Conservation (phyloP, 108 stramenopile genomes). For the Bacterosira constricta region DNA sequence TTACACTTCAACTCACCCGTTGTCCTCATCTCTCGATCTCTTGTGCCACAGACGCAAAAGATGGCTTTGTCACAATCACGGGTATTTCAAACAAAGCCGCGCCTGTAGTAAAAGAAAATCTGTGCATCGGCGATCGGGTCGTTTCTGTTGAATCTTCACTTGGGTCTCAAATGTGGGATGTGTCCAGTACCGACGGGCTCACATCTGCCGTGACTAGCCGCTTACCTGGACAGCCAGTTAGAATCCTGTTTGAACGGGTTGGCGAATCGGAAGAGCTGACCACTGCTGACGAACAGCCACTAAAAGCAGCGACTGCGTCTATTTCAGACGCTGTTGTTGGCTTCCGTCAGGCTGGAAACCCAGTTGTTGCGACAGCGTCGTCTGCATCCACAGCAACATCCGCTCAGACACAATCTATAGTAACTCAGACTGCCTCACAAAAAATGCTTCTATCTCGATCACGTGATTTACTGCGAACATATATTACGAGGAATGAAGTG, state of each 20-base stretch:
- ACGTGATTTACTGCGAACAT: conserved; percentile 72
- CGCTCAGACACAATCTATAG: background rate
- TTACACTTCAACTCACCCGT: background rate
- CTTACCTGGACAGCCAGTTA: conserved; percentile 74
- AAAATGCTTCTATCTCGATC: conserved; percentile 67
- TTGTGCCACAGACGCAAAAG: conserved; percentile 58
- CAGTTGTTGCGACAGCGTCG: conserved; percentile 9
- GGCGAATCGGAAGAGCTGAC: conserved; percentile 17
- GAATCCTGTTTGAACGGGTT: conserved; percentile 70
- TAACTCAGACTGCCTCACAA: conserved; percentile 27
- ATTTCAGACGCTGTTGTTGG: conserved; percentile 45
- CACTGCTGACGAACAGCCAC: background rate
- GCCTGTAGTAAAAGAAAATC: conserved; percentile 55
- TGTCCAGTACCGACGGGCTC: conserved; percentile 80
- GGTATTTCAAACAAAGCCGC: conserved; percentile 72
- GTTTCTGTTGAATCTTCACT: conserved; percentile 77
- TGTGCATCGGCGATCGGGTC: conserved; percentile 76
- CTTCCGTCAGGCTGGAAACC: conserved; percentile 34
- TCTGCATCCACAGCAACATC: conserved; percentile 15
- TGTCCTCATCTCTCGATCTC: background rate
- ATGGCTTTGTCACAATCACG: conserved; percentile 77
- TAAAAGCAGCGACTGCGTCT: conserved; percentile 11
- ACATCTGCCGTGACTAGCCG: conserved; percentile 81
- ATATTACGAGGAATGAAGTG: conserved; percentile 52
- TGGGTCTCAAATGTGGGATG: conserved; percentile 84